Evolutionary conservation across 2,329 filamentous ascomycete genomes (phyloP).

Genomic region (Penicillium sp.): DNA sequence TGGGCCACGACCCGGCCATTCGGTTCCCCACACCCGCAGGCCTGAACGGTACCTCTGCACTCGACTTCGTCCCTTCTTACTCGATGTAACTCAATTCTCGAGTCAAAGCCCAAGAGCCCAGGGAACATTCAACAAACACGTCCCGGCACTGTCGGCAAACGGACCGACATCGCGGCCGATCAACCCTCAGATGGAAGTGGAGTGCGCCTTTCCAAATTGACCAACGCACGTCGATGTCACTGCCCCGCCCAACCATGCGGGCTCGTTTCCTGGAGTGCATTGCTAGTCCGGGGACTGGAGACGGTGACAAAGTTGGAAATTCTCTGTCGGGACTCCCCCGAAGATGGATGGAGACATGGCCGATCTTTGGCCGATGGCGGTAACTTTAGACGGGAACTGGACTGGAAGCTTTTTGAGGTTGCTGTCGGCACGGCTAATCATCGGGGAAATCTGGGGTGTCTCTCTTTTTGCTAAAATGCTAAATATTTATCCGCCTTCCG

Average conservation of each 20-base stretch:
- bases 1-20: not conserved
- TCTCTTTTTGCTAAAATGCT: not conserved
- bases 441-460: not conserved
- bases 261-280: slow-evolving; percentile 1
- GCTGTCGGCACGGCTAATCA: not conserved
- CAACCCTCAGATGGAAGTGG: not conserved
- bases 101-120: not conserved
- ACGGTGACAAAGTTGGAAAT: not conserved
- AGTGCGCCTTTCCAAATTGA: not conserved
- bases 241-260: not conserved
- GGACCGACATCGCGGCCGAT: not conserved
- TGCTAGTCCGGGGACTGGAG: not conserved
- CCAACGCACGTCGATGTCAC: not conserved
- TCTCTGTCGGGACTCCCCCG: not conserved
- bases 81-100: not conserved
- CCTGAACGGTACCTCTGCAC: not conserved
- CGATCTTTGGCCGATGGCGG: not conserved
- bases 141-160: not conserved
- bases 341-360: not conserved
- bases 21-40: not conserved
- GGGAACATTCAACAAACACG: not conserved
- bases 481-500: slow-evolving; percentile 1
- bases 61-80: not conserved
- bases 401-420: not conserved
- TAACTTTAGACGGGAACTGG: not conserved